Percentiles rank a stretch among this genome's conserved stretches.
phyloP scores from a whole-genome alignment of 1,284 basidiomycete genomes.

The Ganoderma multipileum region DNA sequence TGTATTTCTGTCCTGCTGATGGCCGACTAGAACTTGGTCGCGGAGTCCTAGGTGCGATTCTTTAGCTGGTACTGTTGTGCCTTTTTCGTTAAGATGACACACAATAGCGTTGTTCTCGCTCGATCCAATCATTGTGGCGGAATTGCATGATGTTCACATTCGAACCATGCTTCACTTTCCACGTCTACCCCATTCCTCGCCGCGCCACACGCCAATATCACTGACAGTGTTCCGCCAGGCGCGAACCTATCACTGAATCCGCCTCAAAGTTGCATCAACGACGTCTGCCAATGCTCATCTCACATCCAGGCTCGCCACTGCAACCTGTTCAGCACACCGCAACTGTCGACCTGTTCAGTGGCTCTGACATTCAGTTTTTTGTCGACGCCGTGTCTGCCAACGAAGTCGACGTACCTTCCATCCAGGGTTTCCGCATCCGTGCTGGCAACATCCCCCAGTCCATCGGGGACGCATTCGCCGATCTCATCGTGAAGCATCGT shows the following conservation, averaged over 20 bases:
- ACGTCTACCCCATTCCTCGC: neutral
- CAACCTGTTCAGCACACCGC: neutral
- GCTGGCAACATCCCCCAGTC: neutral
- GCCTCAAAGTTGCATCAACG: neutral
- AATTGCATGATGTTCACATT: neutral
- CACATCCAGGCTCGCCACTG: neutral
- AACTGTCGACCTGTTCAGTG: neutral
- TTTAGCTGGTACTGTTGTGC: neutral
- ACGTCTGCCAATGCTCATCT: neutral
- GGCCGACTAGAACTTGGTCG: neutral
- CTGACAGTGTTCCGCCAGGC: neutral
- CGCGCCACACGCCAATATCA: neutral
- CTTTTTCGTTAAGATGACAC: neutral
- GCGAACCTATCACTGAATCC: neutral
- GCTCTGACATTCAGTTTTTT: neutral
- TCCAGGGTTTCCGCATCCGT: neutral
- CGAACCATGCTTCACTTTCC: neutral
- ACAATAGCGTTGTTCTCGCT: neutral
- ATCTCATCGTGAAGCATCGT: neutral
- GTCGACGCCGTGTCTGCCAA: neutral
- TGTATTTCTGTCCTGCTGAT: neutral
- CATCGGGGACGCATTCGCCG: neutral
- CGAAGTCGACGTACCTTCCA: neutral
- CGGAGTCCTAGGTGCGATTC: neutral
- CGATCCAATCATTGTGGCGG: neutral